Conservation (phyloP, 768 basidiomycete species). For the Suillus placidus region DNA sequence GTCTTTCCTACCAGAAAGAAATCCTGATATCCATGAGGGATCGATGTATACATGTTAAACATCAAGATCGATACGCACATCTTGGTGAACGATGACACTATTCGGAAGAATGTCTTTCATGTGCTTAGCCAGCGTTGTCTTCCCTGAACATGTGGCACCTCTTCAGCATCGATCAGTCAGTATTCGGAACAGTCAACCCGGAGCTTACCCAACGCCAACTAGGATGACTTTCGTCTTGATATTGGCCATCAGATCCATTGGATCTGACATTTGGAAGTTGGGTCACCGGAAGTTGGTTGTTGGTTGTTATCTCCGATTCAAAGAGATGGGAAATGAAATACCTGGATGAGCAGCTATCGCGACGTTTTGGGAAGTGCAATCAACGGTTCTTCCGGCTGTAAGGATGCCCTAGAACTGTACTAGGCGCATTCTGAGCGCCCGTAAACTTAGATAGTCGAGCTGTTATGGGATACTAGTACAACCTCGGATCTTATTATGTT, state of each 20-base stretch:
- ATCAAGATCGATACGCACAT: constrained; percentile 53
- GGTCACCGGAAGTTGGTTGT: neutral
- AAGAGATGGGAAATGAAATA: neutral
- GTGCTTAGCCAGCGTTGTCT: constrained; percentile 96
- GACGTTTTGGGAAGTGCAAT: neutral
- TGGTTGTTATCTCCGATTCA: neutral
- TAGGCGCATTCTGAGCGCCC: neutral
- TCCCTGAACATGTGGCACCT: constrained; percentile 92
- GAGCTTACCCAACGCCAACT: constrained; percentile 56
- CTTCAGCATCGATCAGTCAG: constrained; percentile 39
- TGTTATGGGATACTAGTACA: neutral
- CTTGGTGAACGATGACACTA: constrained; percentile 88
- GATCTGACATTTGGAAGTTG: neutral
- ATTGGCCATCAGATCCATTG: constrained; percentile 18
- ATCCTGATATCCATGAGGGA: constrained; percentile 55
- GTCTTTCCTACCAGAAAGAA: constrained; percentile 76
- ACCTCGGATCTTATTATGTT: too few species aligned
- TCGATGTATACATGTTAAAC: neutral
- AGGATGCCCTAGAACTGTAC: neutral
- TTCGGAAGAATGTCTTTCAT: constrained; percentile 71
- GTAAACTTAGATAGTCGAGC: neutral
- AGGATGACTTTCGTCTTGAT: constrained; percentile 34
- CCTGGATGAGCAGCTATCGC: neutral
- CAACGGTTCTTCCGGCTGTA: too few species aligned
- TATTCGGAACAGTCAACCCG: neutral